A percentile compares a stretch with the other conserved stretches of the same genome.
phyloP scores from a whole-genome alignment of 345 rosid genomes.

The Brassica rapa region DNA sequence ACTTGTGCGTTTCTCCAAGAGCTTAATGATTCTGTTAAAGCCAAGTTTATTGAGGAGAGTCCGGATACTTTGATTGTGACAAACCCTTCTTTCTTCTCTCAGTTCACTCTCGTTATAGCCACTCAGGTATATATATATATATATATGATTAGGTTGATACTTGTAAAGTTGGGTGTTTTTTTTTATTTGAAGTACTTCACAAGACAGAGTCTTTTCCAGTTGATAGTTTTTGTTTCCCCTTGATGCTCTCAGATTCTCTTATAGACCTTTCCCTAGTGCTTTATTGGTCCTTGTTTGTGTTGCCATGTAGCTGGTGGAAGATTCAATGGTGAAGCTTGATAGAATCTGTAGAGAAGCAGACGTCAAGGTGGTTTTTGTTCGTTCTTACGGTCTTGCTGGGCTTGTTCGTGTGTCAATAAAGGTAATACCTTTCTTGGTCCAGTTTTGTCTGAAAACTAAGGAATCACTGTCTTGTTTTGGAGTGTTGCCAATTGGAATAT shows the following conservation, averaged over 20 bases:
- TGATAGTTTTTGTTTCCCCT: too few species aligned
- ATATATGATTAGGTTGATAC: too few species aligned
- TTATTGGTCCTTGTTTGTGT: neutral
- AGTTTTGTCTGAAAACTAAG: neutral
- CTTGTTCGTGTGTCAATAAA: constrained; percentile 78
- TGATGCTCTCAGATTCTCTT: too few species aligned
- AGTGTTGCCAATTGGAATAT: neutral
- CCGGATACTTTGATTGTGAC: constrained; percentile 35
- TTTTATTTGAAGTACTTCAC: neutral
- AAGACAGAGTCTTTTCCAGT: neutral
- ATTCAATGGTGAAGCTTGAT: constrained; percentile 81
- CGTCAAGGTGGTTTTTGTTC: constrained; percentile 87
- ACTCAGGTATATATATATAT: constrained; percentile 59
- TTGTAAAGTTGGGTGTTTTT: neutral
- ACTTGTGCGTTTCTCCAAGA: constrained; percentile 91
- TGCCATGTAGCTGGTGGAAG: constrained; percentile 75
- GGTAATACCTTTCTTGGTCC: constrained; percentile 47
- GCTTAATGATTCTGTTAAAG: constrained; percentile 94
- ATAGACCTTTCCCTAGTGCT: too few species aligned
- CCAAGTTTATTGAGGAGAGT: constrained; percentile 90
- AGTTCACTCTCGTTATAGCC: constrained; percentile 85
- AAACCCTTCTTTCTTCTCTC: constrained; percentile 74
- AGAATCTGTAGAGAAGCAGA: constrained; percentile 81
- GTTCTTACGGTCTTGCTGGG: constrained; percentile 93
- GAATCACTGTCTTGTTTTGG: neutral